Conservation (phyloP, 306 rosid genomes). For the Cucumis sativus region DNA sequence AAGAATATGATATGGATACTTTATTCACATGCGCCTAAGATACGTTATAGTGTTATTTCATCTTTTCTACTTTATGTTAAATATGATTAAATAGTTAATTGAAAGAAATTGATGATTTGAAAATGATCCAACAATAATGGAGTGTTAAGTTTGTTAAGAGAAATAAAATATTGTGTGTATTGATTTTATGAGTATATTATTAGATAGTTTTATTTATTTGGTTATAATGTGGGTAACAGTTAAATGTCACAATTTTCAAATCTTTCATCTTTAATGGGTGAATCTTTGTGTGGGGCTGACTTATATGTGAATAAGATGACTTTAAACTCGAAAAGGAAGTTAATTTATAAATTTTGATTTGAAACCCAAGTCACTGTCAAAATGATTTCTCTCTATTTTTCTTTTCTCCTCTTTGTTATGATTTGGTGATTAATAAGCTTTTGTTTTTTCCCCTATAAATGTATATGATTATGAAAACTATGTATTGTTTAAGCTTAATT, state of each 20-base stretch:
- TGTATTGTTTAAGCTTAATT: too few species aligned
- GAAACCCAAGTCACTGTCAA: neutral
- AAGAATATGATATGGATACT: too few species aligned
- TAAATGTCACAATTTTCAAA: conserved; percentile 5
- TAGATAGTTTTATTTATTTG: neutral
- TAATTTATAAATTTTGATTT: neutral
- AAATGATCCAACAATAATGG: neutral
- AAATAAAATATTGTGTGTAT: neutral
- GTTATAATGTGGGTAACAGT: neutral
- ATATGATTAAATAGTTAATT: neutral
- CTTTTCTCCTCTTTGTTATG: neutral
- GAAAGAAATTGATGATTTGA: neutral
- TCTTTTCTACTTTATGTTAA: neutral
- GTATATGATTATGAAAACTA: neutral
- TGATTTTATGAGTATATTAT: neutral
- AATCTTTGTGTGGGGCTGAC: neutral
- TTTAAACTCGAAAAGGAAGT: neutral
- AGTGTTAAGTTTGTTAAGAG: neutral
- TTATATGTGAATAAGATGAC: conserved; percentile 2
- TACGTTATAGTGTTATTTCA: too few species aligned
- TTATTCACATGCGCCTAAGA: too few species aligned
- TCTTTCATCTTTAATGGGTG: conserved; percentile 5
- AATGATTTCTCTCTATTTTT: neutral
- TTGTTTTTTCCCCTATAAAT: neutral
- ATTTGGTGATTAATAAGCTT: neutral